phyloP scores from a whole-genome alignment of 768 basidiomycete species.

The Boletellus ananas region DNA sequence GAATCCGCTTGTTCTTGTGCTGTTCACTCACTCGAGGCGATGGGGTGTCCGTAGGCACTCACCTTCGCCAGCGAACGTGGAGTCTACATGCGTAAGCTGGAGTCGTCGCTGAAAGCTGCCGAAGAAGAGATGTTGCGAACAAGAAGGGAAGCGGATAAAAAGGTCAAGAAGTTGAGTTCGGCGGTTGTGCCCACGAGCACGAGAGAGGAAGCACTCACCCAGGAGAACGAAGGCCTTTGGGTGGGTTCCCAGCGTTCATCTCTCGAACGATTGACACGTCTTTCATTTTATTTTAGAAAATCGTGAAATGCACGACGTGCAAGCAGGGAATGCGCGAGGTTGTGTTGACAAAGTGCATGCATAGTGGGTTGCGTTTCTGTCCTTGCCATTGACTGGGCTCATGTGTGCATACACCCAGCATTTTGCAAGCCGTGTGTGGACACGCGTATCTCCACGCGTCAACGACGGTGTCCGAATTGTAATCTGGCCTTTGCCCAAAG shows the following conservation, averaged over 20 bases:
- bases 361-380: slow-evolving; percentile 55
- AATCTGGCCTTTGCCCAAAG: slow-evolving; percentile 75
- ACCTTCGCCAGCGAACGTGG: slow-evolving; percentile 30
- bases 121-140: slow-evolving; percentile 48
- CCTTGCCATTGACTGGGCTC: background rate
- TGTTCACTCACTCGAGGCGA: background rate
- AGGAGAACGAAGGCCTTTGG: slow-evolving; percentile 57
- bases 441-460: slow-evolving; percentile 80
- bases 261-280: background rate
- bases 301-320: slow-evolving; percentile 90
- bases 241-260: slow-evolving; percentile 33
- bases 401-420: slow-evolving; percentile 40
- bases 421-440: slow-evolving; percentile 87
- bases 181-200: slow-evolving; percentile 28
- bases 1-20: background rate
- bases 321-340: slow-evolving; percentile 71
- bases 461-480: slow-evolving; percentile 93
- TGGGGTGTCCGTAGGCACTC: slow-evolving; percentile 23
- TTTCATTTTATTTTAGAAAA: slow-evolving; percentile 35
- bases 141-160: slow-evolving; percentile 53
- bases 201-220: slow-evolving; percentile 37
- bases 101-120: slow-evolving; percentile 12
- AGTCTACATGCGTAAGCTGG: slow-evolving; percentile 22
- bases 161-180: slow-evolving; percentile 41
- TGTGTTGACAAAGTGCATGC: slow-evolving; percentile 86